phyloP scores from a whole-genome alignment of 2,329 filamentous ascomycete species.

The Arthrobotrys conoides region DNA sequence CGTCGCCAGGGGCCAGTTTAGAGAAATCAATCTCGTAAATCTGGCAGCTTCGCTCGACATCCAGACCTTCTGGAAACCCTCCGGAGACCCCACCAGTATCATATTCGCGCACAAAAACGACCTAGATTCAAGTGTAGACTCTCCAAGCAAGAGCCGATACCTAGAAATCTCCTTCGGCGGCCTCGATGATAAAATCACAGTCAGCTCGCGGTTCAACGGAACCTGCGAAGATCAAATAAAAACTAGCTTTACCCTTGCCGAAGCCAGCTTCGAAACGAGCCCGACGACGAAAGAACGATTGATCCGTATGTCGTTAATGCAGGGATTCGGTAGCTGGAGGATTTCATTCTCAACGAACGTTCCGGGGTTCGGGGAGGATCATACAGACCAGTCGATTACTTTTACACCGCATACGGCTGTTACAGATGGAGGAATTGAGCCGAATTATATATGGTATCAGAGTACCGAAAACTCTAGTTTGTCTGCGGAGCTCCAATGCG shows the following conservation, averaged over 20 bases:
- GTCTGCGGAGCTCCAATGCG: slow-evolving; percentile 1
- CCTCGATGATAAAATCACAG: not conserved
- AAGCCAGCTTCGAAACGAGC: not conserved
- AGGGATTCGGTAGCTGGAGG: not conserved
- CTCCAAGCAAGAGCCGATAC: not conserved
- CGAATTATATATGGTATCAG: slow-evolving; percentile 7
- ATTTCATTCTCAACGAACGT: not conserved
- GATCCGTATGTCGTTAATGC: not conserved
- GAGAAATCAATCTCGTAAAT: not conserved
- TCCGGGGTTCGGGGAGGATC: not conserved
- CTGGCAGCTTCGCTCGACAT: not conserved
- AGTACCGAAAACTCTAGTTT: not conserved
- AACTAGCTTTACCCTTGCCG: not conserved
- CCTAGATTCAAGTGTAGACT: not conserved
- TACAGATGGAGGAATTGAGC: not conserved
- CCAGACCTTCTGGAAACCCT: slow-evolving; percentile 9
- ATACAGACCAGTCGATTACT: not conserved
- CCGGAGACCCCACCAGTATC: not conserved
- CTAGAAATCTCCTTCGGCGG: not conserved
- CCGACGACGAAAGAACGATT: not conserved
- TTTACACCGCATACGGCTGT: not conserved
- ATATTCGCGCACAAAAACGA: not conserved
- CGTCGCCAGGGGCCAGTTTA: not conserved
- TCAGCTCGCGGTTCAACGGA: not conserved
- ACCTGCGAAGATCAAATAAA: not conserved